Evolutionary conservation across 108 stramenopile genomes (phyloP), one percentile per base, ranked within the genome.

Genomic region (Thalassiosira profunda): DNA sequence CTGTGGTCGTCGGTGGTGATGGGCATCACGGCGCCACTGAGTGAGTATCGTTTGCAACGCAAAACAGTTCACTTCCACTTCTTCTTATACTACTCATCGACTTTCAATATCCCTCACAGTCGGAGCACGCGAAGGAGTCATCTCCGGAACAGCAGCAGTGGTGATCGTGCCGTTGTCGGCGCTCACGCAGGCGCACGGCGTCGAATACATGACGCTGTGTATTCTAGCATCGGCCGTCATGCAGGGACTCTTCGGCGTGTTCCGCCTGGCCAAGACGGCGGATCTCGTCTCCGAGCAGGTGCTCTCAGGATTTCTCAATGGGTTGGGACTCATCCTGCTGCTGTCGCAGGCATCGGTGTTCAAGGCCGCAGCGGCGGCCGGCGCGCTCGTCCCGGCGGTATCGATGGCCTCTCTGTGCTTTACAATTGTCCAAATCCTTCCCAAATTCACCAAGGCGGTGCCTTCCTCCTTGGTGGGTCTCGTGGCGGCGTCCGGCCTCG

Each of bases 221-320:
- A 66, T 80, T 15, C 33, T 80, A 5, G 33, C 70, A 36, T 51
- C 67, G 46, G 72, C 72, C 5, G 30, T 74, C 0, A 42, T 72
- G 61, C 71, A 72, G 29, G 60, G 60, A 24, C 14, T 72, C 18
- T 72, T 62, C 38, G 79, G 70, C 10, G 14, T 72, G 15, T 49
- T 52, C 23, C 40, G 56, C 18, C 38, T 80, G 0, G 63, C 73
- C 18, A 67, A 63, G 58, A 63, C 62, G n/a, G 79, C 67, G 9
- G 66, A 74, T 53, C 60, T 74, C 40, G 71, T 80, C 0, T 70
- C 73, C 3, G 79, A 57, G 15, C 67, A 67, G 49, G 79, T 80
- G 3, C 26, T 80, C 3, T 73, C 72, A n/a, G 79, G 79, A 5
- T 80, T 80, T 38, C 42, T 80, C 14, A 80, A 80, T 62, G 72